A percentile compares a stretch with the other conserved stretches of the same genome.
These are phyloP conservation scores for Penicillium sp. DNA, from an alignment of 2,329 filamentous ascomycete genomes.

Conservation along the genomic window DNA sequence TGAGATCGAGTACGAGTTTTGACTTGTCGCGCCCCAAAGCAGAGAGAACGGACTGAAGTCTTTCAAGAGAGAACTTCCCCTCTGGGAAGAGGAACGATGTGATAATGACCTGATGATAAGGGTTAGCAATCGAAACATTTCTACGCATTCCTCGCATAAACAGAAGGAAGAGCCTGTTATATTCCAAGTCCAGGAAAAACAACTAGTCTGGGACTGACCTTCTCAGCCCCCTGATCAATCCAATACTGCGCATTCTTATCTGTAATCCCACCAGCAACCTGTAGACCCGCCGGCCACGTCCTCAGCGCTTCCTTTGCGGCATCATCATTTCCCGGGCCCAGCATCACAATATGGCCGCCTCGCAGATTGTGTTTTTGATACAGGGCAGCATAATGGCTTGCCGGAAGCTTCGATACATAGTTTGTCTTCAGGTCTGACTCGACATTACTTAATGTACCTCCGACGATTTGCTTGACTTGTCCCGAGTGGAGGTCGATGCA, in stretches of 20 bases:
- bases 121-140: not conserved
- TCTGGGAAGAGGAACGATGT: slow-evolving; percentile 93
- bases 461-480: slow-evolving; percentile 97
- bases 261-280: slow-evolving; percentile 92
- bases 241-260: slow-evolving; percentile 82
- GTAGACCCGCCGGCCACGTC: slow-evolving; percentile 79
- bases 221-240: slow-evolving; percentile 87
- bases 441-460: slow-evolving; percentile 79
- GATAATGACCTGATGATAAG: slow-evolving; percentile 78
- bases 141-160: not conserved
- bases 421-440: slow-evolving; percentile 80
- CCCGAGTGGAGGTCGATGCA: slow-evolving; percentile 98
- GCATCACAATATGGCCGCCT: slow-evolving; percentile 95
- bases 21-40: slow-evolving; percentile 74
- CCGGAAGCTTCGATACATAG: slow-evolving; percentile 82
- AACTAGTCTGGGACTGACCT: slow-evolving; percentile 62
- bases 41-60: slow-evolving; percentile 74
- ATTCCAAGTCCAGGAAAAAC: slow-evolving; percentile 1
- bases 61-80: slow-evolving; percentile 77
- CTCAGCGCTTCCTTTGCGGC: slow-evolving; percentile 77
- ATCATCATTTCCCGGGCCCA: slow-evolving; percentile 83
- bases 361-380: slow-evolving; percentile 76
- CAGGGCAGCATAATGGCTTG: slow-evolving; percentile 78
- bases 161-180: not conserved
- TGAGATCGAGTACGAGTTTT: slow-evolving; percentile 93